Percentiles rank a stretch among this genome's conserved stretches.
Evolutionary conservation across 1,139 yeast genomes (phyloP).

Genomic region (Hyphopichia wangnamkhiaoensis): DNA sequence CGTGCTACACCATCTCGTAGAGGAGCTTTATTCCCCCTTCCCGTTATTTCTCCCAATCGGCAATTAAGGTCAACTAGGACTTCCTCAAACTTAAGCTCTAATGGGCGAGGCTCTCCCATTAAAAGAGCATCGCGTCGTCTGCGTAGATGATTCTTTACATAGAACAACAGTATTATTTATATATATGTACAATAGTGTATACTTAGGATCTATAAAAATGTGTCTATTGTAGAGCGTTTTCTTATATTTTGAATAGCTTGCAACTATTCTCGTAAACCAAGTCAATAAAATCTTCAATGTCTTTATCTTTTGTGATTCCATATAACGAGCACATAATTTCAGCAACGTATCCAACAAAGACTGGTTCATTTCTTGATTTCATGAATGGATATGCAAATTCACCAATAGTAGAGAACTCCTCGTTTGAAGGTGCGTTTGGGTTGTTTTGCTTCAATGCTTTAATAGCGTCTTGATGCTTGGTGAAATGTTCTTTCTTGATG

Average conservation of each 20-base stretch:
- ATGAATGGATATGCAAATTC: constrained; percentile 55
- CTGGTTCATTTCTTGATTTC: constrained; percentile 90
- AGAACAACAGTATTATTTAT: constrained; percentile 6
- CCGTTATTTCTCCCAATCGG: no score
- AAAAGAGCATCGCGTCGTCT: no score
- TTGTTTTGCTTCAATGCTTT: constrained; percentile 12
- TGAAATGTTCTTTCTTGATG: constrained; percentile 64
- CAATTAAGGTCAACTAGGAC: no score
- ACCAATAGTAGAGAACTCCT: constrained; percentile 21
- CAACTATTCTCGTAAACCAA: constrained; percentile 66
- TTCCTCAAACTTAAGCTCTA: no score
- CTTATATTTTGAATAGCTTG: constrained; percentile 47
- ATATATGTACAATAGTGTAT: constrained; percentile 9
- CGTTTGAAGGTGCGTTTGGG: constrained; percentile 8
- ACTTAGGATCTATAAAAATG: constrained; percentile 1
- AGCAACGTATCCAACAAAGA: constrained; percentile 79
- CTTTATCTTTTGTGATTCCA: constrained; percentile 36
- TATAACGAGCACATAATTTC: constrained; percentile 65
- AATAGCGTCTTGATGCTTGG: constrained; percentile 30
- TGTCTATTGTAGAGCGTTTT: not conserved
- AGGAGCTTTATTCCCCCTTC: no score
- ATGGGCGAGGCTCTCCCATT: no score
- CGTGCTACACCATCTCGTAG: no score
- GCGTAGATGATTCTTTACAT: no score
- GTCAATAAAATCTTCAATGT: constrained; percentile 57